These are phyloP conservation scores for Acacia acuminata DNA, from an alignment of 306 rosid genomes.

Conservation along the genomic window DNA sequence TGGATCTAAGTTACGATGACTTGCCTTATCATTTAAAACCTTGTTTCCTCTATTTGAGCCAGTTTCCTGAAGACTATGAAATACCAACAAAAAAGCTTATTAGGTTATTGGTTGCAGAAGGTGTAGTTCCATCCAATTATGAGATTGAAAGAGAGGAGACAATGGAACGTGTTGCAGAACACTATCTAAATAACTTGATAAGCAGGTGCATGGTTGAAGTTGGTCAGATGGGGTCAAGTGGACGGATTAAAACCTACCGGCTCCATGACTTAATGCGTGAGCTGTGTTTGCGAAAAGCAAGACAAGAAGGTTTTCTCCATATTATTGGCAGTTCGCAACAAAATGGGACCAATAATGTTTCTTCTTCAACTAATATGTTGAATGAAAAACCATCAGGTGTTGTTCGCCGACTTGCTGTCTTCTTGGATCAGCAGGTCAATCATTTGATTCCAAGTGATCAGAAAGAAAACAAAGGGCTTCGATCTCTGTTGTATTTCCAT, in stretches of 20 bases:
- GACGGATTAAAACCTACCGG: slow-evolving; percentile 52
- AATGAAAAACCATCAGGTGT: not conserved
- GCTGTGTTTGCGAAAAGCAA: slow-evolving; percentile 46
- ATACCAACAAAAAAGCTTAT: slow-evolving; percentile 43
- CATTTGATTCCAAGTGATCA: slow-evolving; percentile 7
- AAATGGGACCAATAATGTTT: not conserved
- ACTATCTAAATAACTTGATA: slow-evolving; percentile 36
- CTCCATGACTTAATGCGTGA: slow-evolving; percentile 65
- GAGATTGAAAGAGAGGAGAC: slow-evolving; percentile 35
- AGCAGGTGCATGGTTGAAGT: slow-evolving; percentile 63
- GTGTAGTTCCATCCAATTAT: slow-evolving; percentile 40
- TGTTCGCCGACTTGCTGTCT: slow-evolving; percentile 53
- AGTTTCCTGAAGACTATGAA: slow-evolving; percentile 60
- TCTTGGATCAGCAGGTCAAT: slow-evolving; percentile 19
- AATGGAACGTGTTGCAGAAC: slow-evolving; percentile 48
- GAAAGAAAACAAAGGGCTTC: slow-evolving; percentile 25
- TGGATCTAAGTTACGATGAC: slow-evolving; percentile 50
- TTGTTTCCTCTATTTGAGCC: slow-evolving; percentile 52
- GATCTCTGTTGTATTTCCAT: slow-evolving; percentile 48
- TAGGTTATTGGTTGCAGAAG: slow-evolving; percentile 58
- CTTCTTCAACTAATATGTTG: not conserved
- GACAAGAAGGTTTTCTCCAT: slow-evolving; percentile 44
- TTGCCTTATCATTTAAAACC: slow-evolving; percentile 51
- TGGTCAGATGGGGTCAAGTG: slow-evolving; percentile 39
- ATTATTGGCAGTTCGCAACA: slow-evolving; percentile 8